Evolutionary conservation across 345 rosid species (phyloP).

Genomic region (Eucalyptus sp.): DNA sequence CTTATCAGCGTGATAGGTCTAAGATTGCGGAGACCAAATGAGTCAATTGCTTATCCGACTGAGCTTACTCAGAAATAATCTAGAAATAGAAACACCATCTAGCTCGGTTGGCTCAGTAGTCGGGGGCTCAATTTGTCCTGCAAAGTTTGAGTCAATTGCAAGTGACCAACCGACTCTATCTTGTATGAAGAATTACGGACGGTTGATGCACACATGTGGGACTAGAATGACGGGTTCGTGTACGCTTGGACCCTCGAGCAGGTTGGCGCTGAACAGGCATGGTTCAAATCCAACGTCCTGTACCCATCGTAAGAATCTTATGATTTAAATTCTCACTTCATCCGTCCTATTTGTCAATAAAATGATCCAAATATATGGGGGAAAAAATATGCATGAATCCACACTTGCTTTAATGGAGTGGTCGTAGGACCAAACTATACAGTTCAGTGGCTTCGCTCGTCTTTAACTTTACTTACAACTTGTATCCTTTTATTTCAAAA

Average conservation of each 20-base stretch:
- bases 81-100: neutral
- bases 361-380: neutral
- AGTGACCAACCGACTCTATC: neutral
- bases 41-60: neutral
- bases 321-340: neutral
- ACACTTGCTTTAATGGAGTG: neutral
- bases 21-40: neutral
- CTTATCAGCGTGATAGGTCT: neutral
- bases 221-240: neutral
- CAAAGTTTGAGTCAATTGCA: neutral
- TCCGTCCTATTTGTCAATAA: neutral
- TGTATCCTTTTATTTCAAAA: neutral
- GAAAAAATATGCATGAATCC: neutral
- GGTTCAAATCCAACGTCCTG: neutral
- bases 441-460: neutral
- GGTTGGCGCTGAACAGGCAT: neutral
- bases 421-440: neutral
- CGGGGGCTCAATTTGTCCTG: neutral
- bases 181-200: neutral
- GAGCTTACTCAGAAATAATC: neutral
- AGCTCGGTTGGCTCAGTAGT: neutral
- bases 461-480: neutral
- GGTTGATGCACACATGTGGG: neutral
- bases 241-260: neutral
- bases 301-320: neutral